Base-by-base conservation (phyloP, 2,329 filamentous ascomycete genomes). In the Geosmithia morbida region DNA sequence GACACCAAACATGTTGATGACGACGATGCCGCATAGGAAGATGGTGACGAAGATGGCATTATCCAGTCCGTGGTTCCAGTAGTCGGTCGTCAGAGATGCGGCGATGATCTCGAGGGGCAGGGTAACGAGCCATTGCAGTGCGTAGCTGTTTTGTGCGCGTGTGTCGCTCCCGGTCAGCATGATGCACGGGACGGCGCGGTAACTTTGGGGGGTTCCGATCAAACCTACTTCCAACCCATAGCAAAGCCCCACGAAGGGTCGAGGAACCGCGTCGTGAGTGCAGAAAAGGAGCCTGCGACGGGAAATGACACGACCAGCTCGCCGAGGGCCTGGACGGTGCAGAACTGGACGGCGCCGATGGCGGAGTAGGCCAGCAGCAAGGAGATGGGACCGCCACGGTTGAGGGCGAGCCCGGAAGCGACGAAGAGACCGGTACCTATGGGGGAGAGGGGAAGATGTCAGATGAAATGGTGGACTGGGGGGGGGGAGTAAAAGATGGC, bases 171-270 rank as follows among this genome's bases (percentile, higher is more conserved):
- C 13, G 37, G 46, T 16, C 18, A 22, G 7, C 33, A 16, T 17
- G 26, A 16, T 14, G n/a, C 26, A 44, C 16, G n/a, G 18, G 18
- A 50, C 48, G 3, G 46, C 40, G 41, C n/a, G n/a, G n/a, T n/a
- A 26, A 20, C 14, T 43, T 7, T 41, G 7, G 18, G 40, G 18
- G 19, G 17, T 43, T 48, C 45, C 29, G 29, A 16, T 16, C 11
- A 20, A 17, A 72, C 78, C 63, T 62, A 85, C 74, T 94, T 94
- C 87, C 87, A 94, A 16, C 87, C 88, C 85, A 95, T 94, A 43
- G 87, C 86, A 59, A 94, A 94, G 0, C 88, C 88, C 87, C 87
- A 95, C 0, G 89, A 89, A 1, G 89, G 90, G 58, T 96, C 88
- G 17, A 97, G 65, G 57, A 97, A 96, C 18, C 90, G 79, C 29